Evolutionary conservation across 495 filamentous ascomycete species (phyloP).

Genomic region (Neurospora sp.): DNA sequence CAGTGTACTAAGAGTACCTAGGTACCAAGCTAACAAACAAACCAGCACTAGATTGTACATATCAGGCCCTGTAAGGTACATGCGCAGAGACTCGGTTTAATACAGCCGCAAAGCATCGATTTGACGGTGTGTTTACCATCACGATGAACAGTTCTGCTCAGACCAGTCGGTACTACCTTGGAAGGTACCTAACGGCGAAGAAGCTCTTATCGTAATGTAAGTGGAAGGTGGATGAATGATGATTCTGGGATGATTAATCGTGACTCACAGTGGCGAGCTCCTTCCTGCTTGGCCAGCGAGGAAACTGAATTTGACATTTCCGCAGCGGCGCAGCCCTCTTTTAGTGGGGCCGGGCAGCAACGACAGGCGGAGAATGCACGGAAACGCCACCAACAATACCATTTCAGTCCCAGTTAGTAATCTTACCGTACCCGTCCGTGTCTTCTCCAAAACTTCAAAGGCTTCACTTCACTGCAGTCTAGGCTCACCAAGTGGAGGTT

Average conservation of each 20-base stretch:
- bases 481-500: neutral
- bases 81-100: neutral
- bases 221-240: neutral
- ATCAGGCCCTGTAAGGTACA: neutral
- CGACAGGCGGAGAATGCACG: neutral
- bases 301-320: neutral
- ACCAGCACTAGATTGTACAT: too few species aligned
- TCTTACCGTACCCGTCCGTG: neutral
- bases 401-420: neutral
- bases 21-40: too few species aligned
- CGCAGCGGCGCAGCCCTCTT: neutral
- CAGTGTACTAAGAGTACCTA: too few species aligned
- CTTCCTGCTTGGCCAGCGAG: neutral
- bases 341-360: neutral
- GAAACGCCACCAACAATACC: neutral
- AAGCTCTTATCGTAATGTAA: neutral
- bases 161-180: too few species aligned
- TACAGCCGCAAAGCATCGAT: neutral
- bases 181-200: neutral
- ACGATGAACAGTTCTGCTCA: neutral
- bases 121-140: neutral
- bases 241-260: neutral
- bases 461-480: neutral
- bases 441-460: neutral
- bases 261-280: neutral